Percentiles rank a stretch among this genome's conserved stretches.
Conservation (phyloP, 164 flowering plant genomes). For the Houttuynia cordata region DNA sequence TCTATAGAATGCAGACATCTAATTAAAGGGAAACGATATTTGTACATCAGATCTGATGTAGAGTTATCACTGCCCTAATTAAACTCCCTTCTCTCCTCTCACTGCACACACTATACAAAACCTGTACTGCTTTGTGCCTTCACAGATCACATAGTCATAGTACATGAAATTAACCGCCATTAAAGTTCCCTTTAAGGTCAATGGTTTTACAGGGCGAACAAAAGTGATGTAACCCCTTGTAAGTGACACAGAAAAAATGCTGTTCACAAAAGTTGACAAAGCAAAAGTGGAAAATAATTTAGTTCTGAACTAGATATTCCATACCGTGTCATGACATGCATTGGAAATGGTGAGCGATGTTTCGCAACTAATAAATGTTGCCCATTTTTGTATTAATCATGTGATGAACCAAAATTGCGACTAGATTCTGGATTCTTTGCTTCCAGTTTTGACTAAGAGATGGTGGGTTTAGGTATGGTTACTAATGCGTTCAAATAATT, state of each 20-base stretch:
- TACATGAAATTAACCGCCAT: too few species aligned
- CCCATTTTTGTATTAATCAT: neutral
- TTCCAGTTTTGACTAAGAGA: neutral
- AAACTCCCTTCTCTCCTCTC: too few species aligned
- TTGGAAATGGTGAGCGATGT: neutral
- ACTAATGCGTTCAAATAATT: neutral
- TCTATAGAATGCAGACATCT: too few species aligned
- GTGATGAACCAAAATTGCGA: neutral
- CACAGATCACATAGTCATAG: neutral
- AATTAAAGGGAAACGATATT: too few species aligned
- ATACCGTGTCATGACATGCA: neutral
- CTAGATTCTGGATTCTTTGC: neutral
- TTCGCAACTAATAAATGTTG: too few species aligned
- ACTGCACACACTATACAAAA: neutral
- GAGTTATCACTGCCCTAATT: too few species aligned
- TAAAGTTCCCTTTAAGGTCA: neutral
- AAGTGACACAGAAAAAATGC: neutral
- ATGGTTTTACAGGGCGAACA: neutral
- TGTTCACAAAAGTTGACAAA: too few species aligned
- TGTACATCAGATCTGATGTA: too few species aligned
- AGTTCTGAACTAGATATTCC: neutral
- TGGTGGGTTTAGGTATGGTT: neutral
- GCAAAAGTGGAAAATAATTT: neutral
- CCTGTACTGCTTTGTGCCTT: neutral
- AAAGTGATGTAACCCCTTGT: too few species aligned